A percentile compares a stretch with the other conserved stretches of the same genome.
phyloP scores from a whole-genome alignment of 441 rosid genomes.

The Eruca vesicaria region DNA sequence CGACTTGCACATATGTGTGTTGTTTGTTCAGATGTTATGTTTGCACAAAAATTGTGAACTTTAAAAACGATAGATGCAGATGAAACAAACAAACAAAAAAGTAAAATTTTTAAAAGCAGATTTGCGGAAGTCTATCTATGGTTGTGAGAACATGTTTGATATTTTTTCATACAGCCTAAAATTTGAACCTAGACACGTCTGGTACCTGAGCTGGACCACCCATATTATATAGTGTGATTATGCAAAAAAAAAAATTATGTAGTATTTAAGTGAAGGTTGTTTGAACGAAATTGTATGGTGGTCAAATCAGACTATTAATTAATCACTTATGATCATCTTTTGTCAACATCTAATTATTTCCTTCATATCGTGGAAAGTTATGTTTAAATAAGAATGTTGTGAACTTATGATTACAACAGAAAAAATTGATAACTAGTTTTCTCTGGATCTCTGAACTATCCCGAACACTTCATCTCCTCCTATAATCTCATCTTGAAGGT shows the following conservation, averaged over 20 bases:
- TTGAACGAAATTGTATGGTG: background rate
- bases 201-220: background rate
- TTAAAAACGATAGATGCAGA: too few species aligned
- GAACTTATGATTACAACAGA: background rate
- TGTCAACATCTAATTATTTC: background rate
- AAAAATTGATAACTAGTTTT: too few species aligned
- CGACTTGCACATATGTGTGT: too few species aligned
- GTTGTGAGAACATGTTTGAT: background rate
- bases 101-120: too few species aligned
- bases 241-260: background rate
- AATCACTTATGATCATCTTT: background rate
- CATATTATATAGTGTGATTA: background rate
- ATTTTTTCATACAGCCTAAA: background rate
- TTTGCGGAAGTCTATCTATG: background rate
- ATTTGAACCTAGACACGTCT: background rate
- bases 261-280: background rate
- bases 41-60: too few species aligned
- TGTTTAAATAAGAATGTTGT: background rate
- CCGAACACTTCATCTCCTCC: too few species aligned
- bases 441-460: too few species aligned
- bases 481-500: too few species aligned
- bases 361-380: background rate
- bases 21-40: too few species aligned
- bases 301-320: conserved; percentile 5
- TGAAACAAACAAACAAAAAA: too few species aligned